Evolutionary conservation across 371 early-diverging fungal genomes (phyloP).

Genomic region (Batrachochytrium dendrobatidis): DNA sequence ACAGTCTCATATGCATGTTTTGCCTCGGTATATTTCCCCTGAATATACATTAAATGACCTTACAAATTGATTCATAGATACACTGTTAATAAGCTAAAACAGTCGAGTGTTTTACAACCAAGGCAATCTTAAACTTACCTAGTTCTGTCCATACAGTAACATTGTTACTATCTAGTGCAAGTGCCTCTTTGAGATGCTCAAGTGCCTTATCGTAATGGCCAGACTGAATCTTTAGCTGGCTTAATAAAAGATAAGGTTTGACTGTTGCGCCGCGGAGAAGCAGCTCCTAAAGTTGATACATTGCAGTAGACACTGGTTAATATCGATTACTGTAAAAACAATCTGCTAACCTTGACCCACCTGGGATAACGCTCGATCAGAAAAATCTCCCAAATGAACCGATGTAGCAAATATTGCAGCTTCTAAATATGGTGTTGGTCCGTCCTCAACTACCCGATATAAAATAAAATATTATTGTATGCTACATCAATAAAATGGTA

Average conservation of each 20-base stretch:
- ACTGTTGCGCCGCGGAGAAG: slow-evolving; percentile 26
- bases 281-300: slow-evolving; percentile 20
- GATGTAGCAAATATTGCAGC: slow-evolving; percentile 39
- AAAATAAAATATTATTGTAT: no score
- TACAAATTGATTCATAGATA: neutral
- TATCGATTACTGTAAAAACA: neutral
- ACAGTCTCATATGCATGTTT: slow-evolving; percentile 40
- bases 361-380: slow-evolving; percentile 41
- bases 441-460: slow-evolving; percentile 3
- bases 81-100: no score
- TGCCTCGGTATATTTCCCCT: slow-evolving; percentile 30
- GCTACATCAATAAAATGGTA: no score
- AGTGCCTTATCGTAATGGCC: slow-evolving; percentile 23
- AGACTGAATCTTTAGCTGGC: slow-evolving; percentile 36
- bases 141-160: slow-evolving; percentile 40
- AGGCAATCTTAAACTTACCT: slow-evolving; percentile 14
- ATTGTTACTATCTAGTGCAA: slow-evolving; percentile 37
- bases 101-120: neutral
- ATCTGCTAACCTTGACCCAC: slow-evolving; percentile 4
- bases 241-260: slow-evolving; percentile 32
- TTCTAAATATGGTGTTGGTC: slow-evolving; percentile 15
- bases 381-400: slow-evolving; percentile 33
- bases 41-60: slow-evolving; percentile 35
- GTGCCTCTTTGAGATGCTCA: slow-evolving; percentile 30
- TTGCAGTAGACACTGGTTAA: neutral